Evolutionary conservation across 2,329 filamentous ascomycete genomes (phyloP).

Genomic region (Neonectria punicea): DNA sequence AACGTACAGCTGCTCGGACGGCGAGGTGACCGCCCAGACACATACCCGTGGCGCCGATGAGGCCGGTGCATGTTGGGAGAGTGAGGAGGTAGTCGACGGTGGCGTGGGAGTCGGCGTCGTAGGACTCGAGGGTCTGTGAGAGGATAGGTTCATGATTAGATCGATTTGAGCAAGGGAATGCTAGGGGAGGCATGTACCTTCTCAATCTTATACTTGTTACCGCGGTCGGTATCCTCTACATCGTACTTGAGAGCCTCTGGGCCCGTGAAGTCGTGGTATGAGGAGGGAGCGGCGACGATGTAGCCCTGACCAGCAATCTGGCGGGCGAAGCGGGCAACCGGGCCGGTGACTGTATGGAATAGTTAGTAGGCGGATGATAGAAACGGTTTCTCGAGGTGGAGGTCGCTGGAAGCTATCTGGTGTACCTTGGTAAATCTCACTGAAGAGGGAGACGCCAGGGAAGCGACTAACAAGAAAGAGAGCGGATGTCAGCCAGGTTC

Average conservation of each 20-base stretch:
- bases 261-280: slow-evolving; percentile 92
- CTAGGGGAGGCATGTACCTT: slow-evolving; percentile 63
- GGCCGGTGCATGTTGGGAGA: slow-evolving; percentile 82
- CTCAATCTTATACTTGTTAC: slow-evolving; percentile 86
- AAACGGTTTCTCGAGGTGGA: neutral
- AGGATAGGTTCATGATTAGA: neutral
- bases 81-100: slow-evolving; percentile 77
- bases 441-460: slow-evolving; percentile 88
- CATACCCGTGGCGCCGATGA: slow-evolving; percentile 86
- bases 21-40: slow-evolving; percentile 92
- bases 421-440: slow-evolving; percentile 93
- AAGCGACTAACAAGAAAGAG: slow-evolving; percentile 64
- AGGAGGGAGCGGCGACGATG: slow-evolving; percentile 90
- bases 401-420: neutral
- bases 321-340: slow-evolving; percentile 87
- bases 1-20: slow-evolving; percentile 64
- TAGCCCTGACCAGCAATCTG: slow-evolving; percentile 94
- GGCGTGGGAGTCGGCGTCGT: slow-evolving; percentile 80
- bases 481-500: slow-evolving; percentile 16
- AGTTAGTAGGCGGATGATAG: neutral
- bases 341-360: slow-evolving; percentile 77
- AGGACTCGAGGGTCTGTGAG: slow-evolving; percentile 78
- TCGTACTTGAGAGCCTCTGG: slow-evolving; percentile 88
- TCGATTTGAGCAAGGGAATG: neutral
- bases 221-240: slow-evolving; percentile 84